A percentile compares a stretch with the other conserved stretches of the same genome.
Evolutionary conservation across 2,329 filamentous ascomycete genomes (phyloP).

Genomic region (Alternaria triticimaculans): DNA sequence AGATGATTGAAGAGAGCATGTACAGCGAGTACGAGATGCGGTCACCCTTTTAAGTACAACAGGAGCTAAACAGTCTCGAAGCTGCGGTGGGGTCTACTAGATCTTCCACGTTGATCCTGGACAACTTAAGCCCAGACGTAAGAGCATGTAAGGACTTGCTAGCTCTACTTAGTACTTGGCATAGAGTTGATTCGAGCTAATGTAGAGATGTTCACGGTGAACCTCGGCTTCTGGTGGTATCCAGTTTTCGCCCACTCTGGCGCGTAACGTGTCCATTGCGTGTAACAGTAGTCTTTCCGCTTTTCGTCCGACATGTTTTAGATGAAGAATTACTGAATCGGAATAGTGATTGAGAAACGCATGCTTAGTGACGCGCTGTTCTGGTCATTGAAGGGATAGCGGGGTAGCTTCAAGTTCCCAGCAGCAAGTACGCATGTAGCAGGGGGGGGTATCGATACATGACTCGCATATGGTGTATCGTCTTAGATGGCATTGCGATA

Average conservation of each 20-base stretch:
- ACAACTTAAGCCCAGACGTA: neutral
- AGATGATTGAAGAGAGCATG: neutral
- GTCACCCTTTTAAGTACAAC: conserved; percentile 4
- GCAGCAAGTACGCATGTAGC: neutral
- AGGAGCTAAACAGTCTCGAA: conserved; percentile 1
- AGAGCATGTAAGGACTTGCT: neutral
- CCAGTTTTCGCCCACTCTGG: conserved; percentile 5
- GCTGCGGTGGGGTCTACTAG: conserved; percentile 1
- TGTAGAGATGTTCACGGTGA: conserved; percentile 7
- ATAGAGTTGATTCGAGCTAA: neutral
- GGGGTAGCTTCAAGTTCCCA: conserved; percentile 11
- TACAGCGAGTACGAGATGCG: neutral
- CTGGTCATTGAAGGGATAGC: neutral
- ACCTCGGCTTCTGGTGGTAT: conserved; percentile 17
- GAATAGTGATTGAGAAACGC: neutral
- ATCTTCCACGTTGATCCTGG: conserved; percentile 6
- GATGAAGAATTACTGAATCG: neutral
- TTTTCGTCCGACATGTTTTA: neutral
- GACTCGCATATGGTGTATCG: conserved; percentile 1
- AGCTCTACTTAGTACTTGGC: conserved; percentile 2
- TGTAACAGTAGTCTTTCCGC: neutral
- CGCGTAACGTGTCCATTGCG: neutral
- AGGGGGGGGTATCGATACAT: conserved; percentile 8
- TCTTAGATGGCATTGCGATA: neutral
- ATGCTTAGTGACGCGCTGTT: neutral